Evolutionary conservation across 352 stramenopile genomes (phyloP), one percentile per base, ranked within the genome.

Genomic region (Phytophthora aleatoria): DNA sequence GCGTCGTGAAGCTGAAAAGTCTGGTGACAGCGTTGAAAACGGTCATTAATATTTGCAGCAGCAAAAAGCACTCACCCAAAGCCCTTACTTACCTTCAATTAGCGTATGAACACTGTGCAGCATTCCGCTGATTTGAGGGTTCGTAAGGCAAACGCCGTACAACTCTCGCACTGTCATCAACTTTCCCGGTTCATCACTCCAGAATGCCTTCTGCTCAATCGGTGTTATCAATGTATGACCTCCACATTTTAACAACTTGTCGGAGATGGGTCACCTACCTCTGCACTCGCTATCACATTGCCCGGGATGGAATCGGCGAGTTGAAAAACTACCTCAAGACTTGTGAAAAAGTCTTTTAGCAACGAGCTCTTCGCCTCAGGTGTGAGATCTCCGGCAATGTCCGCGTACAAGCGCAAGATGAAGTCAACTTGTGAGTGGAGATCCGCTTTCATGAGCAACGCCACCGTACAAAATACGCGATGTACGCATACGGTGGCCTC

Each of bases 81-180:
- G 9, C 16, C 33, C 33, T 13, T 38, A 6, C 58, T 49, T 55
- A 88, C 83, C 76, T 72, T 86, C 43, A 3, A 85, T 63, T 13
- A 82, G 51, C 3, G 61, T 43, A 38, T 90, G 73, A 41, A 91
- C 58, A 35, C 77, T 74, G 41, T 90, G 83, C 4, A 90, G 66
- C 47, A 79, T 77, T 3, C 79, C 75, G 31, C 81, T 85, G 35
- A 90, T 71, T 33, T 64, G 71, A 7, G 75, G 69, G 6, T 77
- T 83, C 10, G 83, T 89, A 47, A 92, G 81, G 61, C 83, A 92
- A 44, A 81, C 61, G 15, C 81, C 69, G 48, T 86, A 85, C 3
- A 87, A 50, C 33, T 89, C 81, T 1, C 63, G 71, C 15, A 74
- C 67, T 0, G 76, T 84, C 58, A 71, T 67, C 10, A 71, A 31